Conservation (phyloP, 495 filamentous ascomycete species). For the Pyronema domesticum region DNA sequence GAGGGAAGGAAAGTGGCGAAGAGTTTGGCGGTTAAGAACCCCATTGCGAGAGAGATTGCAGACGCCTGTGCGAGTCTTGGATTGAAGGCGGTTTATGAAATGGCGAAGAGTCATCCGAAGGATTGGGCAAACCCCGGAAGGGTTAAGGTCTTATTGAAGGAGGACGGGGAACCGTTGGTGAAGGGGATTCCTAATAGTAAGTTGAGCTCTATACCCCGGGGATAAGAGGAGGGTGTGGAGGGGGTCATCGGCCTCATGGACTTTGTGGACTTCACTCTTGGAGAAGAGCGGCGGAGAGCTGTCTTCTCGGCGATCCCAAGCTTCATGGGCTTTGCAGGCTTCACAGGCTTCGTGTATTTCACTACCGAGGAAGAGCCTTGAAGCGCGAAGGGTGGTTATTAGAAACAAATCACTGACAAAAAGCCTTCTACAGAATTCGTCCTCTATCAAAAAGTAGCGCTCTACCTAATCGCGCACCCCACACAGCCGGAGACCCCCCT, state of each 20-base stretch:
- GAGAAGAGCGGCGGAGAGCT: too few relatives aligned
- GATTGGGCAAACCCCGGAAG: slow-evolving; percentile 95
- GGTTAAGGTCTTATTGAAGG: slow-evolving; percentile 58
- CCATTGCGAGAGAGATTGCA: slow-evolving; percentile 75
- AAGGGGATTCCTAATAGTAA: slow-evolving; percentile 56
- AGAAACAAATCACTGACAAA: neutral
- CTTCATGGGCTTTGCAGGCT: too few relatives aligned
- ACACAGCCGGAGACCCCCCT: slow-evolving; percentile 50
- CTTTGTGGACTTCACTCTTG: too few relatives aligned
- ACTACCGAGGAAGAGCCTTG: too few relatives aligned
- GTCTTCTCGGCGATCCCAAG: too few relatives aligned
- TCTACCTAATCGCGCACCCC: slow-evolving; percentile 58
- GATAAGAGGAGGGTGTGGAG: neutral
- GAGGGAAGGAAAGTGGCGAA: slow-evolving; percentile 61
- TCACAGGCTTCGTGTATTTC: too few relatives aligned
- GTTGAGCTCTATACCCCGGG: slow-evolving; percentile 15
- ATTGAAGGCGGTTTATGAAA: slow-evolving; percentile 66
- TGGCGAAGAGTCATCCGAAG: slow-evolving; percentile 79
- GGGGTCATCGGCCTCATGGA: neutral
- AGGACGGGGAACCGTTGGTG: slow-evolving; percentile 30
- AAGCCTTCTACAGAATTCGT: slow-evolving; percentile 46
- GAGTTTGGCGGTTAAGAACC: slow-evolving; percentile 60
- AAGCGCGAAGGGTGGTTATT: too few relatives aligned
- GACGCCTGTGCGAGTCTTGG: slow-evolving; percentile 60
- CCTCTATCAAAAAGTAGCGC: slow-evolving; percentile 57